Evolutionary conservation across 306 rosid species (phyloP), one percentile per base, ranked within the genome.

Genomic region (Leucaena leucocephala): DNA sequence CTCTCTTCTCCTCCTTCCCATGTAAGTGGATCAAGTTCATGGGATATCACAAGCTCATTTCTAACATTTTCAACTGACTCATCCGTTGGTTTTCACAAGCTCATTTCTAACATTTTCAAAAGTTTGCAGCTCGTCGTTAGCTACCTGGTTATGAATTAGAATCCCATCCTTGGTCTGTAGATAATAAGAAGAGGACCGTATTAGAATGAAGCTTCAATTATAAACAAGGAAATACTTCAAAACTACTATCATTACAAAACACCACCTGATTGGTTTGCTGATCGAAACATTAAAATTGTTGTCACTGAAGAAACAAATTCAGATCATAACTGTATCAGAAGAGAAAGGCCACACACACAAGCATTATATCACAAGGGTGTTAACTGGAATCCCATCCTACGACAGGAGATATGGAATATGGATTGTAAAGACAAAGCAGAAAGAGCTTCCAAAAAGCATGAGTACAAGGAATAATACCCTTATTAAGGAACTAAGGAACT

Each of bases 81-180:
- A 62, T 66, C 68, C 58, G 85, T 57, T 80, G n/a, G 69, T 83
- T 85, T 84, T 85, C 49, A 62, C 42, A 50, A 59, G 73, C 80
- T 80, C 85, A 79, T 76, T 79, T 80, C 85, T 75, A 63, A 76
- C 76, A 17, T 87, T 73, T 70, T 77, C 89, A 54, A 63, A 59
- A 85, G 75, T 77, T 34, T 77, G 88, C 78, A 76, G 70, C 87
- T 89, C 92, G 64, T 88, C 87, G 76, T 89, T 91, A 54, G 75
- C 90, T 21, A 54, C 77, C 76, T 76, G 79, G 70, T 86, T 84
- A 45, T 89, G 84, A 61, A 83, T 71, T 50, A 77, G 82, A 82
- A 81, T 58, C 50, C 68, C 88, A 35, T 82, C 84, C 83, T 77
- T 76, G 65, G 35, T 62, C 91, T 90, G 88, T 48, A 78, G 17